Percentiles rank a stretch among this genome's conserved stretches.
Evolutionary conservation across 495 filamentous ascomycete species (phyloP).

Genomic region (Neurospora sp.): DNA sequence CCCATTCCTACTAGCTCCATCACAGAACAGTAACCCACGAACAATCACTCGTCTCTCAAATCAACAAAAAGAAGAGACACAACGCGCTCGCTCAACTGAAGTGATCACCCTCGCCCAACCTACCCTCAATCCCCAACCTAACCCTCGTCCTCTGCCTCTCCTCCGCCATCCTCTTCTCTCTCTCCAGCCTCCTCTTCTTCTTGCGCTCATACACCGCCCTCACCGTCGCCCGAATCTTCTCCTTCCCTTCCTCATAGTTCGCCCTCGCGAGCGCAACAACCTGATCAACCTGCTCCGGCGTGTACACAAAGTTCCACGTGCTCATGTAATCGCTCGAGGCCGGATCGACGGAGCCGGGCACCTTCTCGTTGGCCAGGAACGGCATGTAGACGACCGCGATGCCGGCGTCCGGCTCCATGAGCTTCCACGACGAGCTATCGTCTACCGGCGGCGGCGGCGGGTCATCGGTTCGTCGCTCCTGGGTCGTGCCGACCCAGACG

Average conservation of each 20-base stretch:
- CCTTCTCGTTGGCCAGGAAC: slow-evolving; percentile 69
- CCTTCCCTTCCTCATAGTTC: slow-evolving; percentile 74
- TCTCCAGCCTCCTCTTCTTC: slow-evolving; percentile 54
- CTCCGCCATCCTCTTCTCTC: slow-evolving; percentile 42
- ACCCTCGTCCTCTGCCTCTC: slow-evolving; percentile 35
- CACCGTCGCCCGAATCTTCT: slow-evolving; percentile 66
- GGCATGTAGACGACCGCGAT: slow-evolving; percentile 89
- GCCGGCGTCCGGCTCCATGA: slow-evolving; percentile 69
- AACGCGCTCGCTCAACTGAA: slow-evolving; percentile 29
- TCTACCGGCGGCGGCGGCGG: slow-evolving; percentile 48
- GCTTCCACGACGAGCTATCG: slow-evolving; percentile 57
- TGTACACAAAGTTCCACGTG: slow-evolving; percentile 97
- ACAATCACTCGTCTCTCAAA: background rate
- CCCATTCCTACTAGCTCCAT: background rate
- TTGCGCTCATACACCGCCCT: slow-evolving; percentile 89
- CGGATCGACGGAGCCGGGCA: slow-evolving; percentile 64
- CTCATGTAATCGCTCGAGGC: slow-evolving; percentile 72
- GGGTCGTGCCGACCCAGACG: slow-evolving; percentile 81
- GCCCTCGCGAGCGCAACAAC: slow-evolving; percentile 73
- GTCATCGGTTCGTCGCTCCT: slow-evolving; percentile 49
- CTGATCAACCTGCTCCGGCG: slow-evolving; percentile 71
- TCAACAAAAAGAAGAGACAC: background rate
- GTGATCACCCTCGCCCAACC: slow-evolving; percentile 38
- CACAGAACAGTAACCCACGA: background rate
- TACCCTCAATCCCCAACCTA: slow-evolving; percentile 29